phyloP scores from a whole-genome alignment of 2,329 filamentous ascomycete species.

The Periconia sp. region DNA sequence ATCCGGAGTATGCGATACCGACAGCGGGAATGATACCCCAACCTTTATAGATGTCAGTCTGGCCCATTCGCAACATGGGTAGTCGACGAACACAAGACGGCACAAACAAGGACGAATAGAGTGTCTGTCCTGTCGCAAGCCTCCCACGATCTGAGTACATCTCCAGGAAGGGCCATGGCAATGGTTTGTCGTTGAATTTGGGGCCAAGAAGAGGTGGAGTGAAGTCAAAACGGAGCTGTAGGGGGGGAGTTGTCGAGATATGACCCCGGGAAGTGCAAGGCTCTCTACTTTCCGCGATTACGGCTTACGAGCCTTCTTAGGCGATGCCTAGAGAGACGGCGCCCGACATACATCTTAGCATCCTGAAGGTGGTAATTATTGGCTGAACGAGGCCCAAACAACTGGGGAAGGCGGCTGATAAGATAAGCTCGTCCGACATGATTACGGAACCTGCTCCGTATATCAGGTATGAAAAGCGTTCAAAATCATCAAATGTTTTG shows the following conservation, averaged over 20 bases:
- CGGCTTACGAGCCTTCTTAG: constrained; percentile 10
- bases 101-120: constrained; percentile 58
- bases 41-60: constrained; percentile 29
- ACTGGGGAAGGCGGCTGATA: constrained; percentile 12
- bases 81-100: constrained; percentile 51
- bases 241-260: constrained; percentile 13
- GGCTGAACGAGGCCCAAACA: constrained; percentile 5
- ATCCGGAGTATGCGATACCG: constrained; percentile 58
- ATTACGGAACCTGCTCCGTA: not conserved
- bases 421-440: constrained; percentile 16
- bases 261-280: constrained; percentile 13
- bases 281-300: constrained; percentile 8
- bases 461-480: not conserved
- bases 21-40: constrained; percentile 61
- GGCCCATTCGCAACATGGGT: no score
- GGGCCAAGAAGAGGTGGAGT: no score
- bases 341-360: constrained; percentile 22
- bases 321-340: constrained; percentile 25
- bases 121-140: constrained; percentile 60
- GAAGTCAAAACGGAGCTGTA: no score
- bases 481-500: not conserved
- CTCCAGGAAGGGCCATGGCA: constrained; percentile 32
- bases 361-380: constrained; percentile 14
- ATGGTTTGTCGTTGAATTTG: no score
- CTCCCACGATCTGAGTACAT: constrained; percentile 53